These are phyloP conservation scores for Quercus engelmannii DNA, from an alignment of 306 rosid genomes.

Conservation along the genomic window DNA sequence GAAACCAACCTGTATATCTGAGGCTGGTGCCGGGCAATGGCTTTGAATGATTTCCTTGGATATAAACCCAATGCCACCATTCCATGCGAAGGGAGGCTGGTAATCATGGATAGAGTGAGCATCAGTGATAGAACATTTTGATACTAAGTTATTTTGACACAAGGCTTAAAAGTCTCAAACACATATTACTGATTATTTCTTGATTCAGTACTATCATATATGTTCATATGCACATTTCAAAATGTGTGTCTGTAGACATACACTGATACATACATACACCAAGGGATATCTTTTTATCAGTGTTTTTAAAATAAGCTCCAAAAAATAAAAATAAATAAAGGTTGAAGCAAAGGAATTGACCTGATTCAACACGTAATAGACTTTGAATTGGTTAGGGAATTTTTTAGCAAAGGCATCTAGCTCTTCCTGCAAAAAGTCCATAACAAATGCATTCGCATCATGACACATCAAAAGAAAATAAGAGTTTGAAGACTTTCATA, in stretches of 20 bases:
- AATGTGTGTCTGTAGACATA: too few species aligned
- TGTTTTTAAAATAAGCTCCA: background rate
- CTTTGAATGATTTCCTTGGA: conserved; percentile 36
- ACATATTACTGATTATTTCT: too few species aligned
- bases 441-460: background rate
- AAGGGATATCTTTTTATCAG: background rate
- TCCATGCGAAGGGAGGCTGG: conserved; percentile 51
- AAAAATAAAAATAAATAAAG: background rate
- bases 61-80: conserved; percentile 39
- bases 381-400: conserved; percentile 30
- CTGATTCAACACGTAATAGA: conserved; percentile 43
- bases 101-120: background rate
- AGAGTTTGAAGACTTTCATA: background rate
- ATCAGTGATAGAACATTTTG: background rate
- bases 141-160: background rate
- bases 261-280: too few species aligned
- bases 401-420: conserved; percentile 28
- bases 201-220: too few species aligned
- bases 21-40: conserved; percentile 43
- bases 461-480: background rate
- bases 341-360: conserved; percentile 17
- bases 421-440: conserved; percentile 39
- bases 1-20: conserved; percentile 37
- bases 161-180: too few species aligned
- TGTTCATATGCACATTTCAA: too few species aligned